Evolutionary conservation across 306 rosid genomes (phyloP).

Genomic region (Fragaria vesca): DNA sequence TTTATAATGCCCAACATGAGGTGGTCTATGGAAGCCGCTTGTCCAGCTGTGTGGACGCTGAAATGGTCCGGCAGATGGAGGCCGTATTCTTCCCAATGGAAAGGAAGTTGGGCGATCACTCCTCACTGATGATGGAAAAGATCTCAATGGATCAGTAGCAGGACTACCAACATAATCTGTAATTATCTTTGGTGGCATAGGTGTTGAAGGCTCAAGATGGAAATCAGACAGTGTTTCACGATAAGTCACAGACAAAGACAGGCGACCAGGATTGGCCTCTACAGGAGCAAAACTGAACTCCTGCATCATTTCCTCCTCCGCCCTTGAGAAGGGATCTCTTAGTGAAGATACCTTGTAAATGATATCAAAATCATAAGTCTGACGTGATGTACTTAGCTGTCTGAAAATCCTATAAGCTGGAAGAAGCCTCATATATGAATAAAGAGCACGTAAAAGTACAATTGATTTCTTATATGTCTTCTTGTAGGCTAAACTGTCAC

Average conservation of each 20-base stretch:
- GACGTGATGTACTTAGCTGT: conserved; percentile 52
- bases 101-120: conserved; percentile 56
- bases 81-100: conserved; percentile 45
- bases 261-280: conserved; percentile 74
- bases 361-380: conserved; percentile 59
- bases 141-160: conserved; percentile 65
- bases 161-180: conserved; percentile 90
- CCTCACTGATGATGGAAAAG: conserved; percentile 53
- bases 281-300: conserved; percentile 59
- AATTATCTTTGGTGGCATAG: conserved; percentile 64
- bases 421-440: conserved; percentile 75
- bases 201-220: conserved; percentile 58
- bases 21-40: conserved; percentile 60
- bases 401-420: conserved; percentile 70
- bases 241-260: conserved; percentile 64
- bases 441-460: conserved; percentile 62
- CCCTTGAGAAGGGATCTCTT: conserved; percentile 71
- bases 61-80: conserved; percentile 42
- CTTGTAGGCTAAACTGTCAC: conserved; percentile 57
- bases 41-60: conserved; percentile 84
- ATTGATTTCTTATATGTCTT: conserved; percentile 76
- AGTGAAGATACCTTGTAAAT: conserved; percentile 78
- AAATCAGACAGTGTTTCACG: conserved; percentile 54
- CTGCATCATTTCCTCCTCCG: conserved; percentile 56
- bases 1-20: conserved; percentile 38